phyloP scores from a whole-genome alignment of 495 filamentous ascomycete genomes.

The Podospora tetraspora region DNA sequence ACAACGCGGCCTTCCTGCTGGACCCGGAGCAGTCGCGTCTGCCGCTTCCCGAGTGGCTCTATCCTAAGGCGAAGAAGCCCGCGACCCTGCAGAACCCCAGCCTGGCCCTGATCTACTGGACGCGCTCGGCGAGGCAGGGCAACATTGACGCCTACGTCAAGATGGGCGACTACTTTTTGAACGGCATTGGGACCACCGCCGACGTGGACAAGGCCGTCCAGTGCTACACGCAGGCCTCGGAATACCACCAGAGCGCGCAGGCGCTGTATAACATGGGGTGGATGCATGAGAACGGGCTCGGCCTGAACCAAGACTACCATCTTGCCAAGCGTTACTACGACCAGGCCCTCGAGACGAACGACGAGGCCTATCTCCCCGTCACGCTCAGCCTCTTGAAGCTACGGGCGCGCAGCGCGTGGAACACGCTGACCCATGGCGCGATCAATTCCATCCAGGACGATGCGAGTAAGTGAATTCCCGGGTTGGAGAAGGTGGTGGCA shows the following conservation, averaged over 20 bases:
- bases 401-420: constrained; percentile 82
- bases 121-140: constrained; percentile 83
- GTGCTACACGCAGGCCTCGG: constrained; percentile 88
- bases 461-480: constrained; percentile 55
- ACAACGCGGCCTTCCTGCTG: constrained; percentile 88
- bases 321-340: constrained; percentile 97
- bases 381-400: constrained; percentile 83
- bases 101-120: constrained; percentile 92
- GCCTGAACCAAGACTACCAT: constrained; percentile 92
- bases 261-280: constrained; percentile 96
- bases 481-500: background rate
- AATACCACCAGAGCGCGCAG: constrained; percentile 85
- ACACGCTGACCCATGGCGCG: constrained; percentile 79
- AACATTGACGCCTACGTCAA: constrained; percentile 95
- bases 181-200: constrained; percentile 64
- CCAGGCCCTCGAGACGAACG: constrained; percentile 80
- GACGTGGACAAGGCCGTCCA: constrained; percentile 85
- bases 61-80: constrained; percentile 33
- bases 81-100: constrained; percentile 62
- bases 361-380: constrained; percentile 92
- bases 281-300: constrained; percentile 98
- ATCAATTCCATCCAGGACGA: constrained; percentile 89
- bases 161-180: constrained; percentile 95
- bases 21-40: constrained; percentile 65
- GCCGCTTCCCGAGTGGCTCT: constrained; percentile 36